Evolutionary conservation across 371 early-diverging fungal species (phyloP), one percentile per base, ranked within the genome.

Genomic region (Rhizopus microsporus): DNA sequence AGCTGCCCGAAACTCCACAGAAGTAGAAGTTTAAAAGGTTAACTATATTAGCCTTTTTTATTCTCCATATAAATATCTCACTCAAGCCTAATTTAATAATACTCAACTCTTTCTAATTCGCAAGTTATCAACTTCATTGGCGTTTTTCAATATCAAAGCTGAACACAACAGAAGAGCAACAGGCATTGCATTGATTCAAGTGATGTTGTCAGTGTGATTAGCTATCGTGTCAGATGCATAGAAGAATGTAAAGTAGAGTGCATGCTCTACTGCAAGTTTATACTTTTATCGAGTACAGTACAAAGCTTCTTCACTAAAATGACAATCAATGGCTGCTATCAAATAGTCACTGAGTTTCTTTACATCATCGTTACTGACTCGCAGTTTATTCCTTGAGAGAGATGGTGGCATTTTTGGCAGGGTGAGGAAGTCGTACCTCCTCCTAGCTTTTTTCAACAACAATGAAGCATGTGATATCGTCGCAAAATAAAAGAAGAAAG

Each of bases 241-340:
- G 23, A 2, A 23, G 23, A 23, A 23, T 23, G 23, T 23, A 23
- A 23, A 23, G 23, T 23, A 23, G 23, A 23, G 2, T 23, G 23
- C 2, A 23, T 23, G 2, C 23, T 51, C 52, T 46, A 51, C 51
- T 51, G 51, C 51, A 30, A 44, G 29, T 45, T 59, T 47, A 59
- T 59, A 52, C 53, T 59, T 53, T 52, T 59, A 46, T 59, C 53
- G 45, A 59, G 58, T 58, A 44, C 46, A 58, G 51, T 51, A 35
- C 59, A 45, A 58, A 51, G 52, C 45, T 51, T 58, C 59, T 35
- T 51, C 51, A 37, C 51, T 52, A 58, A 45, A 51, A 43, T 58
- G 52, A 37, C 45, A 51, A 51, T 45, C 52, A 51, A 58, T 58
- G 44, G 45, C 51, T 13, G 44, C 45, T 46, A 58, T 37, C 43